Conservation (phyloP, 2,329 filamentous ascomycete species). For the Fusarium floridanum region DNA sequence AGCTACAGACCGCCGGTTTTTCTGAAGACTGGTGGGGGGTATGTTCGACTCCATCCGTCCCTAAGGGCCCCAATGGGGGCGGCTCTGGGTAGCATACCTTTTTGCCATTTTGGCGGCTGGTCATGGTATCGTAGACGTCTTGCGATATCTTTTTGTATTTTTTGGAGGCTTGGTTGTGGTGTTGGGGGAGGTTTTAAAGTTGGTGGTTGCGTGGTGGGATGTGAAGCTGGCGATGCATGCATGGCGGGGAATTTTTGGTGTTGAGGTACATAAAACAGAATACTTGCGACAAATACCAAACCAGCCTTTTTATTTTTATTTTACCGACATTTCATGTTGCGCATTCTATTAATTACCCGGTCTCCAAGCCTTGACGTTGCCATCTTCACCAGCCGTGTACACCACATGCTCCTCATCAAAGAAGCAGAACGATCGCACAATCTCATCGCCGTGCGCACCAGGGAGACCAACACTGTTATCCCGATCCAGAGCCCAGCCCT, state of each 20-base stretch:
- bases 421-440: constrained; percentile 74
- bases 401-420: constrained; percentile 71
- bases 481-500: constrained; percentile 67
- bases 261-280: neutral
- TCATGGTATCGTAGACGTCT: too few relatives aligned
- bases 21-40: constrained; percentile 7
- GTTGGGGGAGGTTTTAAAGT: neutral
- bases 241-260: neutral
- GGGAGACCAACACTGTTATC: constrained; percentile 69
- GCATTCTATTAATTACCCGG: constrained; percentile 41
- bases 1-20: constrained; percentile 9
- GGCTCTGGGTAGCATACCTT: neutral
- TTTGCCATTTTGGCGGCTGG: neutral
- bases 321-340: constrained; percentile 24
- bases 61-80: neutral
- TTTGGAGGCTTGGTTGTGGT: neutral
- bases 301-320: neutral
- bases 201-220: neutral
- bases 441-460: constrained; percentile 73
- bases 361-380: constrained; percentile 69
- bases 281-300: neutral
- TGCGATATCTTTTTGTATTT: neutral
- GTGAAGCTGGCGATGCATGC: constrained; percentile 1
- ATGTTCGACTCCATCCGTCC: neutral
- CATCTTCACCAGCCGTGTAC: constrained; percentile 71